Conservation (phyloP, 2,329 filamentous ascomycete species). For the Cercospora sp. region DNA sequence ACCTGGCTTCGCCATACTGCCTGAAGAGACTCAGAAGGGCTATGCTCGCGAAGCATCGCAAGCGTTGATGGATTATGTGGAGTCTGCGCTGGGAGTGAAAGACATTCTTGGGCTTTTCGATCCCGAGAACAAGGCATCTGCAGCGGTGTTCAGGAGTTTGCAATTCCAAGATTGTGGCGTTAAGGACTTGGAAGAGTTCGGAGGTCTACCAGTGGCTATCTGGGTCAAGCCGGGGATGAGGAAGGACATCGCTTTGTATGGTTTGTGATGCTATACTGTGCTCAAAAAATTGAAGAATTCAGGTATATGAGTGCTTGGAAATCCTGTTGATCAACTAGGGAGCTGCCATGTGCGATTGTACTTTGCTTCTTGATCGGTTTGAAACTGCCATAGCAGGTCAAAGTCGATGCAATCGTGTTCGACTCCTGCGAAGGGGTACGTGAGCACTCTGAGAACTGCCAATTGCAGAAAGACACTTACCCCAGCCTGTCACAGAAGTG, state of each 20-base stretch:
- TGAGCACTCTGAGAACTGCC: neutral
- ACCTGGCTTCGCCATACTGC: neutral
- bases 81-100: neutral
- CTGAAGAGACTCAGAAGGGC: neutral
- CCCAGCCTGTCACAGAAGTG: neutral
- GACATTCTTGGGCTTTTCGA: neutral
- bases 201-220: neutral
- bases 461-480: too few relatives aligned
- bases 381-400: neutral
- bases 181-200: neutral
- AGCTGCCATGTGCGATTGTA: neutral
- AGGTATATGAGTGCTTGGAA: neutral
- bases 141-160: neutral
- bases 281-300: neutral
- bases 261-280: neutral
- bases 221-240: neutral
- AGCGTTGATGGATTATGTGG: neutral
- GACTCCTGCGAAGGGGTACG: neutral
- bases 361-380: neutral
- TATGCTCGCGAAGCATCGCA: neutral
- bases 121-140: neutral
- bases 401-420: slow-evolving; percentile 1
- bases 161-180: neutral
- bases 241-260: neutral
- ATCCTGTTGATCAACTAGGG: neutral